A percentile compares a stretch with the other conserved stretches of the same genome.
Evolutionary conservation across 2,329 filamentous ascomycete species (phyloP).

Genomic region (Paracorniculantispora psalliotae): DNA sequence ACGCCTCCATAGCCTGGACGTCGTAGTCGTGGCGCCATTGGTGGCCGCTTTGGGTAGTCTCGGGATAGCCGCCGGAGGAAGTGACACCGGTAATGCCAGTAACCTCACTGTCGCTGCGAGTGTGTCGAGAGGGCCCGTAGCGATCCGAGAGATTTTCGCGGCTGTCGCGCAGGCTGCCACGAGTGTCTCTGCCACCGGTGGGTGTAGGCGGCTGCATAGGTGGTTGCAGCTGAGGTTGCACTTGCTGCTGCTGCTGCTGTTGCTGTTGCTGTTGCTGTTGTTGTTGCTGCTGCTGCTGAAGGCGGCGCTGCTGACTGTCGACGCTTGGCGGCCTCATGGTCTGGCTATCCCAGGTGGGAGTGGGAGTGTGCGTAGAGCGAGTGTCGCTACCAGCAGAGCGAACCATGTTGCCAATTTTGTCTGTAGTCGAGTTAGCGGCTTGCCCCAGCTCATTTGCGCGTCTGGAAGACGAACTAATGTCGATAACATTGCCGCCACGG

Average conservation of each 20-base stretch:
- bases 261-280: conserved; percentile 26
- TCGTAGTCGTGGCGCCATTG: conserved; percentile 87
- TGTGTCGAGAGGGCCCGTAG: conserved; percentile 51
- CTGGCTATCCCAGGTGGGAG: conserved; percentile 65
- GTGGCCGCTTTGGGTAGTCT: conserved; percentile 64
- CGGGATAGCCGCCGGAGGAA: conserved; percentile 75
- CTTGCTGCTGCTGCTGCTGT: conserved; percentile 29
- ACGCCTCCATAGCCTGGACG: conserved; percentile 91
- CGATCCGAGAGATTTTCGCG: conserved; percentile 45
- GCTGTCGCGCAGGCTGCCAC: conserved; percentile 43
- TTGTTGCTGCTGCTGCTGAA: conserved; percentile 34
- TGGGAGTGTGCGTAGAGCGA: conserved; percentile 50
- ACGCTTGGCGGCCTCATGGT: conserved; percentile 50
- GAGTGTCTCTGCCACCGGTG: conserved; percentile 31
- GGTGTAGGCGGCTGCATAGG: conserved; percentile 12
- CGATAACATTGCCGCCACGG: conserved; percentile 84
- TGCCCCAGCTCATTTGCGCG: conserved; percentile 19
- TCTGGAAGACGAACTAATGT: conserved; percentile 61
- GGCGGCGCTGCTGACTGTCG: conserved; percentile 33
- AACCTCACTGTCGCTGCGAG: conserved; percentile 72
- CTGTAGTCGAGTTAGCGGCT: conserved; percentile 43
- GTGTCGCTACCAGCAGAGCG: conserved; percentile 68
- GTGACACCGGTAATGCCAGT: conserved; percentile 58
- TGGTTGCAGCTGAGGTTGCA: conserved; percentile 20
- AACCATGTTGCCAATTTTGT: conserved; percentile 92